Base-by-base conservation (phyloP, 1,139 yeast genomes). In the Taiozyma sp. region DNA sequence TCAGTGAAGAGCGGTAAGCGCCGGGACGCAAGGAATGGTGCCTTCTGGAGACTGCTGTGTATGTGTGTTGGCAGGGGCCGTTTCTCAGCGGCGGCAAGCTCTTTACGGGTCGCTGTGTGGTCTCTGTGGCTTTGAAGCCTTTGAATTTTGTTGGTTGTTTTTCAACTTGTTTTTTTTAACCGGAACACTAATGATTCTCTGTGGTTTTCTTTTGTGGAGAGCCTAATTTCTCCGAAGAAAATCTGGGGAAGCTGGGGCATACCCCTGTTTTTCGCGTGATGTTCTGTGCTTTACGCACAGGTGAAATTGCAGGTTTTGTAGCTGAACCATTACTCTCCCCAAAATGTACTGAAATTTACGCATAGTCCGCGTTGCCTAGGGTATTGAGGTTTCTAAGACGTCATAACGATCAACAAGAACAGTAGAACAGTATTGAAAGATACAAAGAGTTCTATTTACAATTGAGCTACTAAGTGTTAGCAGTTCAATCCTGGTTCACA, bases 201-300 rank as follows among this genome's bases (percentile, higher is more conserved):
- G 27, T 39, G 22, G 16, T 5, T 39, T 39, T 39, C 9, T 28
- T 39, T 40, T 40, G 43, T 40, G 43, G 43, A 40, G 43, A 23
- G 43, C 43, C 43, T 40, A 40, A 24, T 40, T 40, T 24, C 43
- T 24, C 43, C 43, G 43, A 14, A 19, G 41, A 40, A 40, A 40
- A 40, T 40, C 43, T 40, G n/a, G 53, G 57, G 43, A 40, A 40
- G 29, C 9, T 30, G 8, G 4, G 7, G 7, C 7, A 30, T 4
- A 24, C n/a, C 14, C 7, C 34, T 13, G 14, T 30, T 30, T 30
- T 30, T 30, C 14, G 14, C 8, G 41, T 23, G 41, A 19, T 38
- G 24, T 38, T 38, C 41, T 19, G 24, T 19, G 2, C 10, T 10
- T 38, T 38, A 38, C 30, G 30, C 41, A 14, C 24, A 38, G 24